phyloP scores from a whole-genome alignment of 169 alveolate species.

The Plasmodium billcollinsi region DNA sequence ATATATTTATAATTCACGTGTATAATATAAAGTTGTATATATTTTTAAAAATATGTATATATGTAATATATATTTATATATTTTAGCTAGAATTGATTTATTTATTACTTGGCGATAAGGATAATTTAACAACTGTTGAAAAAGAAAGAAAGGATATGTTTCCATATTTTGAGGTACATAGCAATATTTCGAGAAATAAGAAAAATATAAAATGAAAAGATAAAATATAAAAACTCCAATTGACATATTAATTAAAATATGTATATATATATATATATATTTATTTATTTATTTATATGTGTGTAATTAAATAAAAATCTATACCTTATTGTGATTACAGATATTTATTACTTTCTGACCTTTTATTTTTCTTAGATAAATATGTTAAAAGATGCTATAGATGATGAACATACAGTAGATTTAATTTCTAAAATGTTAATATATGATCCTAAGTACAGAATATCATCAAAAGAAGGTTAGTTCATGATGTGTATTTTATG shows the following conservation, averaged over 20 bases:
- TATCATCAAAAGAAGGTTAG: slow-evolving; percentile 76
- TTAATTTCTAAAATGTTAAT: slow-evolving; percentile 64
- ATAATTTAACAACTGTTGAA: slow-evolving; percentile 18
- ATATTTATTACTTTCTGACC: too few species aligned
- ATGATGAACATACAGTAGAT: slow-evolving; percentile 41
- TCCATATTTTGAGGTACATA: slow-evolving; percentile 73
- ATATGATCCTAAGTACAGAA: slow-evolving; percentile 63
- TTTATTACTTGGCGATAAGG: slow-evolving; percentile 60
- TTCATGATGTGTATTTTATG: not conserved
- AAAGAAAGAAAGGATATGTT: slow-evolving; percentile 37
- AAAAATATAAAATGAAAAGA: not conserved
- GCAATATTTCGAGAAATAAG: not conserved
- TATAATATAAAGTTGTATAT: not conserved
- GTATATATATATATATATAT: not conserved
- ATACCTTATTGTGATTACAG: too few species aligned
- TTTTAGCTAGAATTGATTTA: slow-evolving; percentile 57
- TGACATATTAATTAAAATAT: not conserved
- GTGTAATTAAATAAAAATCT: not conserved
- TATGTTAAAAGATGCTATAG: slow-evolving; percentile 21
- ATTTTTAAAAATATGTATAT: slow-evolving; percentile 1
- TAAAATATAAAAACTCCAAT: not conserved
- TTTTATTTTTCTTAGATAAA: slow-evolving; percentile 29
- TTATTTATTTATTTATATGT: not conserved
- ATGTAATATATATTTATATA: not conserved
- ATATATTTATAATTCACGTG: too few species aligned